These are phyloP conservation scores for Schizochytrium sp. DNA, from an alignment of 108 stramenopile species.

Conservation along the genomic window DNA sequence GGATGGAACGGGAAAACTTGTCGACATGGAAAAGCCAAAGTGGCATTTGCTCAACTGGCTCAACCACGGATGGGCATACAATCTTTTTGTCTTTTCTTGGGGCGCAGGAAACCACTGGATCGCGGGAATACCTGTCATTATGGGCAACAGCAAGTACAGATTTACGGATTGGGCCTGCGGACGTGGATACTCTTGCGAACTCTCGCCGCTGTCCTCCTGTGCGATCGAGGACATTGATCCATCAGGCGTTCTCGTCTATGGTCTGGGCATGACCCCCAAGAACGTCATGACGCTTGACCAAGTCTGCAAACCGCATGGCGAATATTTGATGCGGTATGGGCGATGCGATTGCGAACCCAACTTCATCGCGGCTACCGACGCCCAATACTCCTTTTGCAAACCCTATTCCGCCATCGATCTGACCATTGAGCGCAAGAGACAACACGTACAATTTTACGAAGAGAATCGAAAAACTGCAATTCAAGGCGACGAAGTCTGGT, in stretches of 20 bases:
- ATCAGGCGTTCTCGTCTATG: neutral
- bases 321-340: neutral
- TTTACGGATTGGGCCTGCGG: neutral
- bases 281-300: neutral
- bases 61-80: constrained; percentile 8
- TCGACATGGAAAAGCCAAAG: neutral
- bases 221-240: neutral
- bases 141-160: neutral
- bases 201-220: neutral
- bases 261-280: neutral
- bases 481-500: neutral
- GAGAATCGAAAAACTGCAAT: neutral
- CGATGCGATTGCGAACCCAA: neutral
- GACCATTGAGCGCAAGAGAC: neutral
- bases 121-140: neutral
- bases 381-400: neutral
- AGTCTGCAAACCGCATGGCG: neutral
- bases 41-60: neutral
- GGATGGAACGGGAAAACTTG: neutral
- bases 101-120: neutral
- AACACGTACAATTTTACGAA: neutral
- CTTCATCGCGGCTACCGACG: neutral
- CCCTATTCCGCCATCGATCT: neutral
- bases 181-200: neutral
- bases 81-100: neutral